Conservation (phyloP, 2,329 filamentous ascomycete genomes). For the Penicillium sp. region DNA sequence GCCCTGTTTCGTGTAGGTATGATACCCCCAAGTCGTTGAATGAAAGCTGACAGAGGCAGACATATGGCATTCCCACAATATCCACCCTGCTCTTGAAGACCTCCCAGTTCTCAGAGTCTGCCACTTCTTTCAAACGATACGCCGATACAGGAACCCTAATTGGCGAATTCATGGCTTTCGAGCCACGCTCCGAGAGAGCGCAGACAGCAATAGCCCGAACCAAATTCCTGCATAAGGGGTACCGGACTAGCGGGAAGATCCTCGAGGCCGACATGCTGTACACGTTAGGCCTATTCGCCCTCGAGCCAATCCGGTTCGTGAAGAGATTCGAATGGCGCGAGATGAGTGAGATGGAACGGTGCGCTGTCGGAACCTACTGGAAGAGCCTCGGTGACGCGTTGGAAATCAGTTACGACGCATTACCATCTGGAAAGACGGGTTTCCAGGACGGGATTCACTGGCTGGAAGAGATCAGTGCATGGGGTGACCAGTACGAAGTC, state of each 20-base stretch:
- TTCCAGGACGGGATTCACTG: slow-evolving; percentile 54
- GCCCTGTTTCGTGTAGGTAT: slow-evolving; percentile 54
- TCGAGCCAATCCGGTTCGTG: slow-evolving; percentile 65
- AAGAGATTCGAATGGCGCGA: slow-evolving; percentile 67
- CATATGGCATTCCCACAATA: slow-evolving; percentile 58
- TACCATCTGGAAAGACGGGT: slow-evolving; percentile 42
- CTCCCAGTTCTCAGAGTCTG: slow-evolving; percentile 47
- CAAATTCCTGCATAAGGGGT: slow-evolving; percentile 61
- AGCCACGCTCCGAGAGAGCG: slow-evolving; percentile 46
- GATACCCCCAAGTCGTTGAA: neutral
- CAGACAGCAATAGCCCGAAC: slow-evolving; percentile 59
- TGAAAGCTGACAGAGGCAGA: slow-evolving; percentile 32
- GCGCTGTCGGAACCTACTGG: slow-evolving; percentile 68
- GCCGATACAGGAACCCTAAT: slow-evolving; percentile 54
- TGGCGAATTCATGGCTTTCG: slow-evolving; percentile 48
- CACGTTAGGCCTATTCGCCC: slow-evolving; percentile 63
- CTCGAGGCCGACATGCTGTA: slow-evolving; percentile 63
- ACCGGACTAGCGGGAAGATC: slow-evolving; percentile 59
- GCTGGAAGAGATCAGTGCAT: slow-evolving; percentile 50
- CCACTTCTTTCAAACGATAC: slow-evolving; percentile 53
- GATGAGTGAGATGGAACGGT: slow-evolving; percentile 65
- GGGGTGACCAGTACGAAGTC: slow-evolving; percentile 59
- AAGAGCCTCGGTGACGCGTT: slow-evolving; percentile 69
- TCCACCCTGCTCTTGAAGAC: slow-evolving; percentile 51
- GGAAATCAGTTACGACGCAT: slow-evolving; percentile 54